Percentiles rank a stretch among this genome's conserved stretches.
Conservation (phyloP, 805 yeast genomes). For the Cyberlindnera xylosilytica region DNA sequence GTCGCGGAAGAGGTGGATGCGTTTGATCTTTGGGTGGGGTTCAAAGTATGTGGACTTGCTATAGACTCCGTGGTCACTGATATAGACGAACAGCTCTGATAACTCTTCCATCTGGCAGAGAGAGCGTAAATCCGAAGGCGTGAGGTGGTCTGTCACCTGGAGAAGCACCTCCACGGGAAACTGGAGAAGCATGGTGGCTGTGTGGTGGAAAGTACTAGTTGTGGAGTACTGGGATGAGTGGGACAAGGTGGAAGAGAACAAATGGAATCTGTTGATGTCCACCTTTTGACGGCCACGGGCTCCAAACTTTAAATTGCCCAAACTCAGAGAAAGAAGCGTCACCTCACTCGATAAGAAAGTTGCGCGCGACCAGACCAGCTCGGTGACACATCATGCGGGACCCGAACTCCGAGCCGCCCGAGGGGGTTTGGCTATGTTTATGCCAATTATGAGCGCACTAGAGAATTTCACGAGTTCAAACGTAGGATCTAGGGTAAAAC, state of each 20-base stretch:
- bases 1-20: constrained; percentile 5
- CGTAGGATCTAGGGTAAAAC: no score
- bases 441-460: no score
- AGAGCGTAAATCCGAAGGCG: constrained; percentile 12
- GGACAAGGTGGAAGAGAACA: no score
- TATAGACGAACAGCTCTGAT: constrained; percentile 11
- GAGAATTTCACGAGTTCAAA: no score
- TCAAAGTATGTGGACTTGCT: constrained; percentile 3
- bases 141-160: constrained; percentile 14
- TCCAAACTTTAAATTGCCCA: no score
- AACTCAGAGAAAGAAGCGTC: background rate
- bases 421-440: no score
- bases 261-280: no score
- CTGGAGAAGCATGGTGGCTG: constrained; percentile 6
- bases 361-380: no score
- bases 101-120: constrained; percentile 11
- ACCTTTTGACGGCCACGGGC: no score
- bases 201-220: no score
- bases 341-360: no score
- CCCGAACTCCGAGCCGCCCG: no score
- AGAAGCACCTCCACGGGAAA: constrained; percentile 14
- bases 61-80: constrained; percentile 5
- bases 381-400: background rate
- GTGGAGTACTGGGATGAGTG: background rate
- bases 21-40: constrained; percentile 7